Base-by-base conservation (phyloP, 2,329 filamentous ascomycete species). In the Exophiala spinifera region DNA sequence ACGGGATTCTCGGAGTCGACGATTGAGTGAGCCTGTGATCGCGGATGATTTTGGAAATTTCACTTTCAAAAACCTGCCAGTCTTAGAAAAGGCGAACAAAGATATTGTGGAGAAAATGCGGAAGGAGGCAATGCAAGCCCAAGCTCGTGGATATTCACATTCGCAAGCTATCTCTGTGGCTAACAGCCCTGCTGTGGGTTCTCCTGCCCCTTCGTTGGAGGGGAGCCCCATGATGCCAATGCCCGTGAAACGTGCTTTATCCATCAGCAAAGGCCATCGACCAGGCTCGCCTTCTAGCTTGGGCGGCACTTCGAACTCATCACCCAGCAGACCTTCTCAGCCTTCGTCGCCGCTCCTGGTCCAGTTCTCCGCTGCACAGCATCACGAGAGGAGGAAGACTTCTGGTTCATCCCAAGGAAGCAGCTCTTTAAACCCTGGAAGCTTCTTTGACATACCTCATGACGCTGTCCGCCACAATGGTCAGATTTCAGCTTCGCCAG, bases 11-110 rank as follows among this genome's bases (percentile, higher is more conserved):
- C 89, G 95, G 66, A 91, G 84, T 63, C 83, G 94, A 60, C 82
- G 94, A 63, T 78, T 97, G 36, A 97, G 92, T 69, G 94, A 99
- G 70, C 94, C 94, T 1, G 85, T 92, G 14, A 82, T 84, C 28
- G 81, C 86, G 0, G 94, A 99, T 69, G 95, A 99, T 68, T 99
- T 99, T 76, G 94, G 94, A 28, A 91, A 84, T 59, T 99, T 99
- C 71, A 84, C 90, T 36, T 99, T 96, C 79, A 99, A 99, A 75
- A 99, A 99, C 65, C 75, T 99, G 46, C 91, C 92, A 0, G 92
- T 97, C 17, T 79, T 99, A 15, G 94, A 97, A 66, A 97, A 96
- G 71, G 94, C 94, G 51, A 99, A 99, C 73, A 99, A 99, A 69
- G 94, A 99, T 65, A 91, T 97, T 25, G 96, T 99, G 28, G 91